Base-by-base conservation (phyloP, 1,139 yeast genomes). In the Candida albicans region DNA sequence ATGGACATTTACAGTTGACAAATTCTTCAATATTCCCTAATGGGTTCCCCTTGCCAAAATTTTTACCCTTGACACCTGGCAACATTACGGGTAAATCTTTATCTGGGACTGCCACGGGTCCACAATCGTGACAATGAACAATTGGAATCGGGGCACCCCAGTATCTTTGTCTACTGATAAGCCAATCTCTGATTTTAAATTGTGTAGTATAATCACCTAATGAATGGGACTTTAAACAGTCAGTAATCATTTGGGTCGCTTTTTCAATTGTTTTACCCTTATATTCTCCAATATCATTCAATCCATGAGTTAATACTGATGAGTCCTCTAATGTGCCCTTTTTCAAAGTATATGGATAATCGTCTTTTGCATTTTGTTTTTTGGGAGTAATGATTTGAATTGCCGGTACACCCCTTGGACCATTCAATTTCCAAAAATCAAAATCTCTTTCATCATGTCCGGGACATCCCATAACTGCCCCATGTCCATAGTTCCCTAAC, bases 61-160 rank as follows among this genome's bases (percentile, higher is more conserved):
- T 51, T 11, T 55, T 53, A 2, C 64, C 65, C 33, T 64, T 62
- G 13, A 81, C 71, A 25, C 77, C 70, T 0, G 98, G 97, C 27
- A 91, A 73, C 29, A 71, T 45, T 0, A 93, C 97, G 0, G 99
- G 99, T 22, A 93, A 72, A 22, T 91, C 82, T 5, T 78, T 67
- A 37, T 87, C 96, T 0, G 96, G 96, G 13, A 91, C 97, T 0
- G 97, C 86, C 1, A 89, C 96, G 0, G 84, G 68, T 1, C 99
- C 99, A 72, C 99, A 93, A 4, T 64, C 54, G 8, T 75, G 75
- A 67, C 99, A 93, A 55, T 93, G 95, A 22, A 93, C 71, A 31
- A 93, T 88, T 2, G 99, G 99, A 45, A 93, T 93, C 2, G 99
- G 99, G 0, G 98, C 95, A 26, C 99, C 99, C 99, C 99, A 93